These are phyloP conservation scores for Mollisia scopiformis DNA, from an alignment of 2,329 filamentous ascomycete species.

Conservation along the genomic window DNA sequence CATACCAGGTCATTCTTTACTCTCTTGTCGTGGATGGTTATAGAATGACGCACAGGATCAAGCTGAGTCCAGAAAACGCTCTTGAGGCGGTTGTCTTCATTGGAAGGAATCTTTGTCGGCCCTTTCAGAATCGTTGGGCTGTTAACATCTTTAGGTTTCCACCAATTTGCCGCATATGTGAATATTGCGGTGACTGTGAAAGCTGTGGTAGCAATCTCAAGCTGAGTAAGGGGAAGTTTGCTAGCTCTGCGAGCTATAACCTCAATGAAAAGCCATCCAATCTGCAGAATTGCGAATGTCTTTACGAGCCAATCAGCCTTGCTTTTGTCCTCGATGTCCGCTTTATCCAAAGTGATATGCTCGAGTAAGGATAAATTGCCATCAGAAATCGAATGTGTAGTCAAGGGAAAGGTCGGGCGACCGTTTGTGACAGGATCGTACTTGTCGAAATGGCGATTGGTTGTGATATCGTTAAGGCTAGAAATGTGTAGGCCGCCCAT, in stretches of 20 bases:
- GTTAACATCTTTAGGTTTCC: neutral
- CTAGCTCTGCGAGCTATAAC: neutral
- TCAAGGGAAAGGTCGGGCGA: neutral
- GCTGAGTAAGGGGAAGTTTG: neutral
- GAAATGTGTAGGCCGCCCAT: neutral
- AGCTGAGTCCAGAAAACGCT: neutral
- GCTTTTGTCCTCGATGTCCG: conserved; percentile 6
- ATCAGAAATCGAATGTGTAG: no score
- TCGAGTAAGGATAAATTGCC: no score
- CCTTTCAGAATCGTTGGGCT: neutral
- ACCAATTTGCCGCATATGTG: neutral
- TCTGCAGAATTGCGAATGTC: neutral
- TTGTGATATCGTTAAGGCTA: neutral
- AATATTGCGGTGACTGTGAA: neutral
- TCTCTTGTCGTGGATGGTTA: no score
- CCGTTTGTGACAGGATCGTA: neutral
- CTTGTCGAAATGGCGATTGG: neutral
- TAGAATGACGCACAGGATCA: no score
- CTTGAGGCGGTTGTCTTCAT: neutral
- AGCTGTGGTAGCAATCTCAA: neutral
- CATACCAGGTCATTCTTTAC: neutral
- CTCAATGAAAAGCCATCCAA: neutral
- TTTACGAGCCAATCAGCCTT: neutral
- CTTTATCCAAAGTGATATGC: no score
- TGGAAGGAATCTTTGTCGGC: neutral